phyloP scores from a whole-genome alignment of 2,329 filamentous ascomycete genomes.

The Purpureocillium takamizusanense region DNA sequence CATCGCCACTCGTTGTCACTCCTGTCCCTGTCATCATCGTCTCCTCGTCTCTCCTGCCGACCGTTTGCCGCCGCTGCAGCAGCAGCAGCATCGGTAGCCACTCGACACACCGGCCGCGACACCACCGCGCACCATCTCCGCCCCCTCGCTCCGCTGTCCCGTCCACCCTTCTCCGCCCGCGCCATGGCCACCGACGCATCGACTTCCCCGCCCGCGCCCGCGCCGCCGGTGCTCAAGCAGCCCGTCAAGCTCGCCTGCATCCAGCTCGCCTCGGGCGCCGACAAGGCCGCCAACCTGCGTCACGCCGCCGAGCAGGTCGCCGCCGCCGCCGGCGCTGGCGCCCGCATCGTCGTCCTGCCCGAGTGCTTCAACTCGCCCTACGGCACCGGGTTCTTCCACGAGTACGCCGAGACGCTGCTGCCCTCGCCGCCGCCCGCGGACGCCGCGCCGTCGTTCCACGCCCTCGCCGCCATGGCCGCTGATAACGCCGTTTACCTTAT shows the following conservation, averaged over 20 bases:
- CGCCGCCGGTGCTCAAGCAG: constrained; percentile 52
- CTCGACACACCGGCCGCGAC: too few relatives aligned
- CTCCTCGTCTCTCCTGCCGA: too few relatives aligned
- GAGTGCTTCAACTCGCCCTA: constrained; percentile 99
- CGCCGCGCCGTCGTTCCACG: constrained; percentile 76
- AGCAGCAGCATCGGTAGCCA: too few relatives aligned
- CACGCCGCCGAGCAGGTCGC: constrained; percentile 76
- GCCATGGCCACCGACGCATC: constrained; percentile 20
- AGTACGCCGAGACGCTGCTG: constrained; percentile 80
- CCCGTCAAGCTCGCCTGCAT: constrained; percentile 73
- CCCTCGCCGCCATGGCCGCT: constrained; percentile 68
- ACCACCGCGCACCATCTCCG: too few relatives aligned
- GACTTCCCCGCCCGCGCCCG: constrained; percentile 14
- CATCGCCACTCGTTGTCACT: too few relatives aligned
- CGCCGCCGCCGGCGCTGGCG: constrained; percentile 66
- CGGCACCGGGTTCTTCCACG: constrained; percentile 80
- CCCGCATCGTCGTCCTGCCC: constrained; percentile 81
- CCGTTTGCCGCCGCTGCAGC: too few relatives aligned
- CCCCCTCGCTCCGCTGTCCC: not conserved
- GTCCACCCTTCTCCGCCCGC: constrained; percentile 15
- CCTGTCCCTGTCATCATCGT: too few relatives aligned
- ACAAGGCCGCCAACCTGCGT: constrained; percentile 77
- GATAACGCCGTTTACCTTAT: constrained; percentile 76
- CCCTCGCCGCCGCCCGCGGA: constrained; percentile 63
- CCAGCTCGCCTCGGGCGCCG: constrained; percentile 70